phyloP scores from a whole-genome alignment of 148 eudicot species.

The Amaranthus cruentus region DNA sequence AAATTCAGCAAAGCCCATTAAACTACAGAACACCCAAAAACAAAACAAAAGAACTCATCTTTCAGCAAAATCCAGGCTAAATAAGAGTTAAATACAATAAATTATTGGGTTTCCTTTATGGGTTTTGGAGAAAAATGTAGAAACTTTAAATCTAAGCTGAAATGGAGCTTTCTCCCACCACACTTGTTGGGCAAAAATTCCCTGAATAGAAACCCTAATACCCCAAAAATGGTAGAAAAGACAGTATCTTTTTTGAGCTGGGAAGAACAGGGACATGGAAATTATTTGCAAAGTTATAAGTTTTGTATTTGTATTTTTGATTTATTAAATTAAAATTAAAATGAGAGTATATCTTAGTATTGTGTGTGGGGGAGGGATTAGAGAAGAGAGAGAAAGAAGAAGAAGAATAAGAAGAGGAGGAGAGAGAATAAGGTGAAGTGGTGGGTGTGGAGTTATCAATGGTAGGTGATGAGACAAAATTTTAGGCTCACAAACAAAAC shows the following conservation, averaged over 20 bases:
- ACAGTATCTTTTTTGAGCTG: background rate
- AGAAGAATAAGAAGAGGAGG: slow-evolving; percentile 7
- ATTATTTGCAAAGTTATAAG: background rate
- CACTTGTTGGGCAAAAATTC: slow-evolving; percentile 20
- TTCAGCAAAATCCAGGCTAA: slow-evolving; percentile 7
- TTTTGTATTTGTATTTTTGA: background rate
- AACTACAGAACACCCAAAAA: slow-evolving; percentile 3
- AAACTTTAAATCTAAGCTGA: slow-evolving; percentile 40
- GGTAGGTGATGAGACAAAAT: slow-evolving; percentile 35
- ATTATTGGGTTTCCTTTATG: slow-evolving; percentile 15
- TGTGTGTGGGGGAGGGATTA: slow-evolving; percentile 9
- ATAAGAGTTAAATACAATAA: slow-evolving; percentile 1
- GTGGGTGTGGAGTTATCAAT: slow-evolving; percentile 42
- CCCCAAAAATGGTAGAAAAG: slow-evolving; percentile 22
- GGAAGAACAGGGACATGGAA: slow-evolving; percentile 18
- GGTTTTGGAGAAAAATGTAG: slow-evolving; percentile 15
- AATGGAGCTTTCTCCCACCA: slow-evolving; percentile 41
- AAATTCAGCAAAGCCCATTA: slow-evolving; percentile 24
- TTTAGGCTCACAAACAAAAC: slow-evolving; percentile 16
- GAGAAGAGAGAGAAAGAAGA: background rate
- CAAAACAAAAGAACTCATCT: slow-evolving; percentile 9
- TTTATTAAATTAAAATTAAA: background rate
- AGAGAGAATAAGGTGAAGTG: slow-evolving; percentile 13
- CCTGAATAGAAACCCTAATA: slow-evolving; percentile 20
- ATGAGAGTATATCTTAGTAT: background rate